Conservation (phyloP, 805 yeast genomes). For the Groenewaldozyma tartarivorans region DNA sequence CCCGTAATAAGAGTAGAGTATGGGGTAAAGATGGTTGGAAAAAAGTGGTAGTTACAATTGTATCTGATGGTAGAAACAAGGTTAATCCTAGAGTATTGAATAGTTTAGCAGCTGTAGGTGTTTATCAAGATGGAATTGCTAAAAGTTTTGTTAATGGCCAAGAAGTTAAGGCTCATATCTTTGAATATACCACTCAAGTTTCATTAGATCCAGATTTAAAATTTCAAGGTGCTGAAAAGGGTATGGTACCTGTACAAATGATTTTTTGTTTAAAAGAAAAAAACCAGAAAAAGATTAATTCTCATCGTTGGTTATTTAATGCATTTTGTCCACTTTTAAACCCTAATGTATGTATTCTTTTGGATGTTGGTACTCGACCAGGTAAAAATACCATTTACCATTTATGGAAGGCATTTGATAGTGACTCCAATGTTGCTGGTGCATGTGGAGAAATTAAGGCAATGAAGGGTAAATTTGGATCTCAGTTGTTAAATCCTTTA, state of each 20-base stretch:
- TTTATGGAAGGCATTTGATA: conserved; percentile 95
- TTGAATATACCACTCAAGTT: conserved; percentile 93
- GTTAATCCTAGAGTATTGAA: conserved; percentile 78
- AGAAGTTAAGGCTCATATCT: conserved; percentile 85
- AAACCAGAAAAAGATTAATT: conserved; percentile 88
- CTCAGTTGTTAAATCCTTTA: conserved; percentile 73
- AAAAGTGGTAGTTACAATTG: conserved; percentile 82
- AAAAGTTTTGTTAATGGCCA: conserved; percentile 87
- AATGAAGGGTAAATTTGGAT: conserved; percentile 84
- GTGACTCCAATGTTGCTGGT: conserved; percentile 95
- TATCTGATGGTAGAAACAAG: conserved; percentile 91
- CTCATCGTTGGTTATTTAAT: conserved; percentile 96
- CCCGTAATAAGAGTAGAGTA: conserved; percentile 67
- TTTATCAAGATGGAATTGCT: conserved; percentile 95
- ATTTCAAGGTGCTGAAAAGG: conserved; percentile 83
- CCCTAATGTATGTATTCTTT: conserved; percentile 79
- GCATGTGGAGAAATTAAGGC: conserved; percentile 98
- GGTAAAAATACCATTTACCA: conserved; percentile 80
- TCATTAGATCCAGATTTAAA: conserved; percentile 83
- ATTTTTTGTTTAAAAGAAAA: conserved; percentile 86
- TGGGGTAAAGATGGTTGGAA: conserved; percentile 99
- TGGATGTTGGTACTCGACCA: conserved; percentile 98
- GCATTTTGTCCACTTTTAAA: conserved; percentile 87
- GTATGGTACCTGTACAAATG: conserved; percentile 89
- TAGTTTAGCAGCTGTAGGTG: conserved; percentile 87